Evolutionary conservation across 805 yeast genomes (phyloP).

Genomic region (Zygoascus tannicola): DNA sequence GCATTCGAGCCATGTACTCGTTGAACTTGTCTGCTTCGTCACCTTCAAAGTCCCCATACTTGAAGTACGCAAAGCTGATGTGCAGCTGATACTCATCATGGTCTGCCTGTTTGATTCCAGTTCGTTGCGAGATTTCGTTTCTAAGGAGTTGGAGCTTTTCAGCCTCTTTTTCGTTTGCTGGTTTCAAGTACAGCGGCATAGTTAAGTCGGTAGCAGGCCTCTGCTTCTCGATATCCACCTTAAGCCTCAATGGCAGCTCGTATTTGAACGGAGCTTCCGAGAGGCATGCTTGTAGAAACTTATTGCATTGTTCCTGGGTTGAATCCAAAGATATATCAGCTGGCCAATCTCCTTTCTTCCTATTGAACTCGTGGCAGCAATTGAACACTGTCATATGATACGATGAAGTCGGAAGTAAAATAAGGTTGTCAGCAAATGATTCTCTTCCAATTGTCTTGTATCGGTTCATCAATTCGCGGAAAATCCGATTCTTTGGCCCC

Average conservation of each 20-base stretch:
- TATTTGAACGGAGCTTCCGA: neutral
- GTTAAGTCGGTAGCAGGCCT: neutral
- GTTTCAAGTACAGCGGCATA: neutral
- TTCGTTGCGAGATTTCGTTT: neutral
- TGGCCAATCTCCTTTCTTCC: neutral
- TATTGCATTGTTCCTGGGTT: neutral
- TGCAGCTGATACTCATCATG: slow-evolving; percentile 2
- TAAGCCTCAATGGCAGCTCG: neutral
- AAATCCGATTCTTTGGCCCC: neutral
- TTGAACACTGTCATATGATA: slow-evolving; percentile 1
- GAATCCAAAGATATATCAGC: neutral
- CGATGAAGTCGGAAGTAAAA: neutral
- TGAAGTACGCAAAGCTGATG: neutral
- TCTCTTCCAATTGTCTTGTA: neutral
- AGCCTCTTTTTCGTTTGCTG: neutral
- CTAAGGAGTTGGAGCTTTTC: neutral
- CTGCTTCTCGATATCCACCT: neutral
- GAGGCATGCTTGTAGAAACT: neutral
- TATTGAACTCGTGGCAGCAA: neutral
- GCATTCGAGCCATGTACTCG: neutral
- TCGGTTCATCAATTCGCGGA: neutral
- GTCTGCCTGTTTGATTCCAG: neutral
- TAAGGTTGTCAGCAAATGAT: neutral
- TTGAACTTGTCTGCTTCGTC: neutral
- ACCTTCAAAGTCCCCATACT: neutral